Evolutionary conservation across 495 filamentous ascomycete genomes (phyloP), one percentile per base, ranked within the genome.

Genomic region (Penicillium canariense): DNA sequence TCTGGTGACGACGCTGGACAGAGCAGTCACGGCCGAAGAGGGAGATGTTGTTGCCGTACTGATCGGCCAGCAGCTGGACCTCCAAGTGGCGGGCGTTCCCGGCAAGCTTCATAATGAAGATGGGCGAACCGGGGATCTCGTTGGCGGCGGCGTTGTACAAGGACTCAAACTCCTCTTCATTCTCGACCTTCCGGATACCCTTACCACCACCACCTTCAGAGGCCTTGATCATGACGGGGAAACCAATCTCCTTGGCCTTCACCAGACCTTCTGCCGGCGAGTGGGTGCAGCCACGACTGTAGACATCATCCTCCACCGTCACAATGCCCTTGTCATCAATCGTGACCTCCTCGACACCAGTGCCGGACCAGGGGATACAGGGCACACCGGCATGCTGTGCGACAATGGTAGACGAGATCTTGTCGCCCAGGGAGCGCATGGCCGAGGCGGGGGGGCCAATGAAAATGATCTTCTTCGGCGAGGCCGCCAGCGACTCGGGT

Each of bases 171-270:
- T 87, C 83, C 48, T 92, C 89, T 66, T 96, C 91, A 25, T 72
- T 80, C 47, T 96, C 83, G 52, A 92, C 95, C 76, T 97, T 97
- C 62, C 94, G 89, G 68, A 99, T 99, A 83, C 94, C 94, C 81
- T 99, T 99, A 68, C 94, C 94, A 76, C 94, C 94, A 76, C 94
- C 94, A 78, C 94, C 94, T 79, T 99, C 94, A n/a, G 94, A 97
- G 17, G 94, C 94, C 78, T 99, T 99, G 65, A 99, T 87, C 94
- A 99, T 99, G 72, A 99, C 88, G 10, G 94, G 94, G 76, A 97
- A 97, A 43, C 94, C 94, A 66, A 99, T 99, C 67, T 91, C 81
- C 63, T 77, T 82, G 38, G 94, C 94, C 70, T 89, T 91, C 61
- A 79, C 77, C 35, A 99, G 81, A 74, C 91, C 94, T 68, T 99